These are phyloP conservation scores for Piper longum DNA, from an alignment of 164 flowering plant species.

Conservation along the genomic window DNA sequence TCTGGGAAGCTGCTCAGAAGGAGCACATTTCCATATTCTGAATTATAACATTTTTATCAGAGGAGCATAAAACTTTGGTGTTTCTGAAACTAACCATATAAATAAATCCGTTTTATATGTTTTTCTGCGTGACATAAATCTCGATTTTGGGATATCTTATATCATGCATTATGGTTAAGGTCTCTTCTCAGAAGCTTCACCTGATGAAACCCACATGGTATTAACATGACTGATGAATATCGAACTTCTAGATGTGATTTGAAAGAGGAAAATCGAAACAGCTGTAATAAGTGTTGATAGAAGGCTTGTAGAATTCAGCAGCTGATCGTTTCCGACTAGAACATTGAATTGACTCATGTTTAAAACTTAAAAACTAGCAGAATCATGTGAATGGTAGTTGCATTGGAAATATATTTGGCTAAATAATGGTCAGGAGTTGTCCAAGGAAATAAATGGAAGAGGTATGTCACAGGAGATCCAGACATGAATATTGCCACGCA, in stretches of 20 bases:
- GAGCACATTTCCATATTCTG: neutral
- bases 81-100: neutral
- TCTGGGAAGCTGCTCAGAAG: slow-evolving; percentile 4
- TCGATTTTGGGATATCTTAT: neutral
- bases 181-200: neutral
- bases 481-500: slow-evolving; percentile 1
- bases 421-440: neutral
- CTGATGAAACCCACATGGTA: neutral
- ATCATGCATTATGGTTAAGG: neutral
- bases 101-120: too few relatives aligned
- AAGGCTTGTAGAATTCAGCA: neutral
- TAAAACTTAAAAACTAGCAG: neutral
- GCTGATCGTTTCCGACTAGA: neutral
- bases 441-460: neutral
- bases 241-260: neutral
- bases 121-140: neutral
- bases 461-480: neutral
- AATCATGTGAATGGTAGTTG: neutral
- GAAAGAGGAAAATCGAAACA: neutral
- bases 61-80: neutral
- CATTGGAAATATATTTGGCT: neutral
- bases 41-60: neutral
- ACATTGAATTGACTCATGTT: neutral
- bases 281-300: neutral
- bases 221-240: too few relatives aligned